A percentile compares a stretch with the other conserved stretches of the same genome.
Conservation (phyloP, 2,329 filamentous ascomycete species). For the Aspergillus versicolor region DNA sequence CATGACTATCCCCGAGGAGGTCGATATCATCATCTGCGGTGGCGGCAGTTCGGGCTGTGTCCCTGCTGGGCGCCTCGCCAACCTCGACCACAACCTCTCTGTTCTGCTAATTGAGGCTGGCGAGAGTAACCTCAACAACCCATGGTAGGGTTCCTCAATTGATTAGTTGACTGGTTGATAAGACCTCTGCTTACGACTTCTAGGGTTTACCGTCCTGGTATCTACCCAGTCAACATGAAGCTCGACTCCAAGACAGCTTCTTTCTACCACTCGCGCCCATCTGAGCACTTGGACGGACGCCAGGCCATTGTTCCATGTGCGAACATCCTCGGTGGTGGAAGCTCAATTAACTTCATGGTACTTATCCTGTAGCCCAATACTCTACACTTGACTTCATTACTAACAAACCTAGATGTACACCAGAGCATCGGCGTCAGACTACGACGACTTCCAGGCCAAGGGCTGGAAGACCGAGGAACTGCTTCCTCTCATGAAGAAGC, state of each 20-base stretch:
- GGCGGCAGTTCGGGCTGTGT: slow-evolving; percentile 61
- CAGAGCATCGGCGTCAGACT: slow-evolving; percentile 68
- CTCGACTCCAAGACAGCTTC: slow-evolving; percentile 77
- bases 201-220: slow-evolving; percentile 70
- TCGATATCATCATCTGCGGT: slow-evolving; percentile 77
- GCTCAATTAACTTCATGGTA: slow-evolving; percentile 76
- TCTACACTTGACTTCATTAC: neutral
- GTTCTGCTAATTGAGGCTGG: slow-evolving; percentile 71
- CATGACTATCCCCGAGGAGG: slow-evolving; percentile 71
- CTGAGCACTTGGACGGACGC: slow-evolving; percentile 68
- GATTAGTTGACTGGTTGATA: no score
- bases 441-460: slow-evolving; percentile 76
- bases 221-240: slow-evolving; percentile 78
- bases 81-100: slow-evolving; percentile 71
- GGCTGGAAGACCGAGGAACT: slow-evolving; percentile 78
- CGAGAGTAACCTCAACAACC: slow-evolving; percentile 74
- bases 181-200: neutral
- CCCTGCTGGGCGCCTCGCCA: slow-evolving; percentile 58
- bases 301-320: slow-evolving; percentile 73
- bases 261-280: slow-evolving; percentile 76
- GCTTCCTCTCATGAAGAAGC: slow-evolving; percentile 74
- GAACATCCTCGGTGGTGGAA: slow-evolving; percentile 69
- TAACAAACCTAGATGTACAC: slow-evolving; percentile 63
- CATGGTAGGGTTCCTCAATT: slow-evolving; percentile 47
- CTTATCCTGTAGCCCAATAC: neutral